Conservation (phyloP, 768 basidiomycete species). For the Auricularia sp. region DNA sequence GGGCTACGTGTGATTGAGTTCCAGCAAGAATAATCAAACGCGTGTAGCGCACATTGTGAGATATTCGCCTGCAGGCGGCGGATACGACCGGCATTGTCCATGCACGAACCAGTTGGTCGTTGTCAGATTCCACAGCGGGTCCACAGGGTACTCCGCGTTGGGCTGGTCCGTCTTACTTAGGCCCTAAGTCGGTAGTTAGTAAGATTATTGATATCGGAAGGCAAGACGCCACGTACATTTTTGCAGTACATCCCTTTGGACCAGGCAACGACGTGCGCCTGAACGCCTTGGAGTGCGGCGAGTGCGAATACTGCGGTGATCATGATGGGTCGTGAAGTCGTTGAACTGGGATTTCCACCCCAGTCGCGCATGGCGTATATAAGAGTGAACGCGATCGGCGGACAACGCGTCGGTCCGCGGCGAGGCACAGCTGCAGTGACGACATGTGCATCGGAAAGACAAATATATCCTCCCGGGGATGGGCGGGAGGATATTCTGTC, state of each 20-base stretch:
- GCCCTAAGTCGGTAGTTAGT: neutral
- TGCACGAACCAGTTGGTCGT: neutral
- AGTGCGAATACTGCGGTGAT: too few relatives aligned
- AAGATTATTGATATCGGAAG: neutral
- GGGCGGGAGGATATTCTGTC: too few relatives aligned
- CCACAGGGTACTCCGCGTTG: neutral
- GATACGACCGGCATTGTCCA: neutral
- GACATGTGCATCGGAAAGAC: too few relatives aligned
- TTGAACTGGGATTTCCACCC: too few relatives aligned
- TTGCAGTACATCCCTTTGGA: conserved; percentile 4
- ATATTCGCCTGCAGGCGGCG: neutral
- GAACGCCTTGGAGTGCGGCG: neutral
- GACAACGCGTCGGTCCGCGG: too few relatives aligned
- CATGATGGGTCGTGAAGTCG: too few relatives aligned
- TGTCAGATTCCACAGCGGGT: neutral
- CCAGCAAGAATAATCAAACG: neutral
- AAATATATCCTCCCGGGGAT: too few relatives aligned
- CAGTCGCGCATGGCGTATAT: too few relatives aligned
- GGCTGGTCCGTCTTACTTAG: neutral
- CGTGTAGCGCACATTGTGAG: neutral
- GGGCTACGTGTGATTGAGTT: neutral
- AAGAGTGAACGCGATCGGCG: too few relatives aligned
- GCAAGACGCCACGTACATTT: neutral
- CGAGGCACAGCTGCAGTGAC: too few relatives aligned
- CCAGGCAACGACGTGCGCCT: conserved; percentile 4